Percentiles rank a stretch among this genome's conserved stretches.
These are phyloP conservation scores for Claviceps sp. DNA, from an alignment of 2,329 filamentous ascomycete species.

Conservation along the genomic window DNA sequence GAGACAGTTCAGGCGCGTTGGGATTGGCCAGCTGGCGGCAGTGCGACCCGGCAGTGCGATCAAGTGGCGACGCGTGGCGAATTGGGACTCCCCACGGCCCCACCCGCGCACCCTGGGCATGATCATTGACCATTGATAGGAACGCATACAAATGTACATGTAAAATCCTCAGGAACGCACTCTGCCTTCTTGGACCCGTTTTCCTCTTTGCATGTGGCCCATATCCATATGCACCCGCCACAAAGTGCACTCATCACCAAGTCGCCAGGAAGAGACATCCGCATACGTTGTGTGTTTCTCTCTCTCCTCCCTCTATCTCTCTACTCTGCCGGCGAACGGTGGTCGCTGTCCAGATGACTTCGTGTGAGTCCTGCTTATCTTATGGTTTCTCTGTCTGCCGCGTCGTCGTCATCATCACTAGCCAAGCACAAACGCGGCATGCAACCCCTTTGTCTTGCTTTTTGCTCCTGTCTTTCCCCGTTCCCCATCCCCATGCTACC, in stretches of 20 bases:
- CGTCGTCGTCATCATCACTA: neutral
- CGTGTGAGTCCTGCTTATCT: constrained; percentile 1
- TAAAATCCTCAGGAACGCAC: neutral
- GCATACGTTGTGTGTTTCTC: neutral
- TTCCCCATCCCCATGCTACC: neutral
- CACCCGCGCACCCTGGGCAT: no score
- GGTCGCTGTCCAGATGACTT: constrained; percentile 1
- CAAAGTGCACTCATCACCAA: neutral
- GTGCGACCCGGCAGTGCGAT: no score
- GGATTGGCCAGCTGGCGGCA: no score
- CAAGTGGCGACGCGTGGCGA: no score
- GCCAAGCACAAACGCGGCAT: neutral
- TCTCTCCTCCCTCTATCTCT: neutral
- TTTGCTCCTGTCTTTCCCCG: neutral
- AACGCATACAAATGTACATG: neutral
- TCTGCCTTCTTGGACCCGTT: neutral
- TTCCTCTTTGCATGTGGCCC: neutral
- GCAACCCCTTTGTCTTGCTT: neutral
- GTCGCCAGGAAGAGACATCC: neutral
- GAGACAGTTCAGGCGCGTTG: neutral
- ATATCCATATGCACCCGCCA: neutral
- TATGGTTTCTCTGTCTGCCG: neutral
- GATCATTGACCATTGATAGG: no score
- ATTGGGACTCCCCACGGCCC: no score
- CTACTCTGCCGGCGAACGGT: neutral